Conservation (phyloP, 1,284 basidiomycete genomes). For the Naganishia cerealis region DNA sequence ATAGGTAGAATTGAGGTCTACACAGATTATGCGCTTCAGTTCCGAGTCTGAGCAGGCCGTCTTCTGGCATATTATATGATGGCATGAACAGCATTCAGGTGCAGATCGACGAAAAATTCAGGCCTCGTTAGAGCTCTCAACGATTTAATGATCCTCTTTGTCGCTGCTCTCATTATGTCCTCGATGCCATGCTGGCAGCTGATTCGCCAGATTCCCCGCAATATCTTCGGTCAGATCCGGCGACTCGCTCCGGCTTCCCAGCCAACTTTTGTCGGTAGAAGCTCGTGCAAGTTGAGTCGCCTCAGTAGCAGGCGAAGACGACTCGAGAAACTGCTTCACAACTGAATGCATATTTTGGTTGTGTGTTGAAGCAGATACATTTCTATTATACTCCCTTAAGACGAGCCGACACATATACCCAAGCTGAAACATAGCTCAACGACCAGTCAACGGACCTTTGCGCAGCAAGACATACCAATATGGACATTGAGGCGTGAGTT, state of each 20-base stretch:
- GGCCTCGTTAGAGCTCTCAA: too few species aligned
- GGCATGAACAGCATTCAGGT: too few species aligned
- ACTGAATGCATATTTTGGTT: too few species aligned
- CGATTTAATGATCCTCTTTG: background rate
- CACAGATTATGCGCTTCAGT: too few species aligned
- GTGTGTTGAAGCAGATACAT: too few species aligned
- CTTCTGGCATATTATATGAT: too few species aligned
- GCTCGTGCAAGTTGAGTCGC: background rate
- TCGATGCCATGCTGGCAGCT: background rate
- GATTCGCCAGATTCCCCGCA: slow-evolving; percentile 12
- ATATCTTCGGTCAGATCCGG: background rate
- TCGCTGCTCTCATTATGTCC: background rate
- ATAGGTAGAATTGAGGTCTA: background rate
- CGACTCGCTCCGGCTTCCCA: background rate
- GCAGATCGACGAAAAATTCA: too few species aligned
- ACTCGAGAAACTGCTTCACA: too few species aligned
- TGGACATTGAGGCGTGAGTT: slow-evolving; percentile 26
- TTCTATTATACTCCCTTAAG: too few species aligned
- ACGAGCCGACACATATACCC: background rate
- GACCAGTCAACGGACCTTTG: background rate
- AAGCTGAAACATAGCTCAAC: background rate
- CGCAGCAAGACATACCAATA: background rate
- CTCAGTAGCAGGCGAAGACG: background rate
- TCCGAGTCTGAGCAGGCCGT: too few species aligned
- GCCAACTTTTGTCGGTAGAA: background rate